Evolutionary conservation across 441 rosid species (phyloP), one percentile per base, ranked within the genome.

Genomic region (Hypseocharis bilobata): DNA sequence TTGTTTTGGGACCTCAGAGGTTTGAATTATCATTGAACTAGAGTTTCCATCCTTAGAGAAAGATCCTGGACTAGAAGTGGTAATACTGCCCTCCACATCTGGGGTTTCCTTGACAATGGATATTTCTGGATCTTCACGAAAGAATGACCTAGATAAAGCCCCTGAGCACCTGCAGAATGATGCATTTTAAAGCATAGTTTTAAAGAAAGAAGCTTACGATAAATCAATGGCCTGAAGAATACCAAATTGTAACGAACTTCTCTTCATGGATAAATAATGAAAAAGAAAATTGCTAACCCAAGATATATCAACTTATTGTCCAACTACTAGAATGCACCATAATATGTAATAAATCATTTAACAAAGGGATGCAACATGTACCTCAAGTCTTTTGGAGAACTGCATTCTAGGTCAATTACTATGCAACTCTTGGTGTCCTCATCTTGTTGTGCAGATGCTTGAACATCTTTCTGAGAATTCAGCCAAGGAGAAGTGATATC

Each of bases 101-200:
- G 82, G 80, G 58, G 87, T 79, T 83, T 88, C 93, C 80, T 77
- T 80, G 58, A 87, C 85, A 68, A 78, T 19, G 42, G 74, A 70
- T 68, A 84, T 45, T 60, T 84, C 89, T 68, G 71, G 81, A 74
- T 82, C 95, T 76, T 83, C 92, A 79, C 66, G 55, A 61, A 66
- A 74, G 49, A 73, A 77, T 32, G 79, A 30, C 61, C 63, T 70
- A n/a, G 80, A 67, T 20, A 74, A 72, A 66, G 70, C 68, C 69
- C 73, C 78, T 32, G 52, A 78, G 71, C 54, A 83, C 86, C 99
- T 89, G 85, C 80, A 80, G 72, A 71, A 40, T 36, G 22, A 38
- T 26, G 69, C 42, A 11, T 69, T 70, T 64, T 34, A 51, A 51
- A 55, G 13, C 13, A 26, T 66, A 27, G 42, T 27, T 27, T 64